These are phyloP conservation scores for Bryum argenteum DNA, from an alignment of 225 moss, liverwort and hornwort genomes.

Conservation along the genomic window DNA sequence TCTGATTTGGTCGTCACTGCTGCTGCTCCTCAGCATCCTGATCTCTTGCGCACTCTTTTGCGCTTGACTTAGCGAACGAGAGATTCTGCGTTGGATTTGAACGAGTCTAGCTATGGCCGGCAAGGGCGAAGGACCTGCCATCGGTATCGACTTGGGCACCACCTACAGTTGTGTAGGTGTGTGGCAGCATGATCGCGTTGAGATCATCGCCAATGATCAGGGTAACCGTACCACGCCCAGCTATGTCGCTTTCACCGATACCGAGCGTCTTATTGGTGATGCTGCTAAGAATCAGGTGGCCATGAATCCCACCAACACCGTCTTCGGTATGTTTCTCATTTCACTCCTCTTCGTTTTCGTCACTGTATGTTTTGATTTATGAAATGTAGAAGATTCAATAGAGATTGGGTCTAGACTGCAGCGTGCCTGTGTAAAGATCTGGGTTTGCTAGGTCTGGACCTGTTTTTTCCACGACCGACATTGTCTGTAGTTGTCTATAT, in stretches of 20 bases:
- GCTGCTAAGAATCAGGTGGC: conserved; percentile 46
- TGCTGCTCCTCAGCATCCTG: accelerated
- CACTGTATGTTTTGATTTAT: accelerated
- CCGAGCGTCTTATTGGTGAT: conserved; percentile 37
- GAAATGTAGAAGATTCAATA: too few species aligned
- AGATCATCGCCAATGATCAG: conserved; percentile 58
- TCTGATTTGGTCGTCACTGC: accelerated
- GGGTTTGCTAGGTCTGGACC: too few species aligned
- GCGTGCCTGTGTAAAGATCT: not conserved
- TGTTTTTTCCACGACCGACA: too few species aligned
- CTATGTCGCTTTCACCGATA: conserved; percentile 42
- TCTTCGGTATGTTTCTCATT: conserved; percentile 22
- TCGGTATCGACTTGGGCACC: conserved; percentile 56
- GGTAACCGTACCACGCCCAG: conserved; percentile 42
- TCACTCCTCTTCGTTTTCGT: too few species aligned
- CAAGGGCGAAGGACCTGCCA: conserved; percentile 47
- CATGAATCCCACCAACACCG: conserved; percentile 47
- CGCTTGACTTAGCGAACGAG: not conserved
- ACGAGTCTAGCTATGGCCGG: conserved; percentile 17
- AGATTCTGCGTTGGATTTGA: not conserved
- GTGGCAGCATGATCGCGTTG: conserved; percentile 49
- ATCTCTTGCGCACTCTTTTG: too few species aligned
- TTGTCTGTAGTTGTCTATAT: not conserved
- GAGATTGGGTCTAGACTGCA: accelerated
- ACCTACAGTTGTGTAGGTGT: conserved; percentile 57